These are phyloP conservation scores for Plectosphaerella sp. DNA, from an alignment of 2,329 filamentous ascomycete genomes.

Conservation along the genomic window DNA sequence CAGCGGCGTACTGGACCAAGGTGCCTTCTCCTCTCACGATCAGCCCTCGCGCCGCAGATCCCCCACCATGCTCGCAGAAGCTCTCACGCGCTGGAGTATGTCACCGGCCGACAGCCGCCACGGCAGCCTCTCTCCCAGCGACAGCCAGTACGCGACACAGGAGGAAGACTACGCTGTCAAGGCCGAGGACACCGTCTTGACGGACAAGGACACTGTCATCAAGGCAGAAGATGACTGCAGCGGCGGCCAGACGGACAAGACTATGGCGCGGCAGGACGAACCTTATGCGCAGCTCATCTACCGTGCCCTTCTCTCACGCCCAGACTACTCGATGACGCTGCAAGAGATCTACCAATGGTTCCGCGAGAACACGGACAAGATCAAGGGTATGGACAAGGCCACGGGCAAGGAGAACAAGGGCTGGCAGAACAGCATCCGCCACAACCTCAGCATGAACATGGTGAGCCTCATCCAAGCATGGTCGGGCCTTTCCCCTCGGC, in stretches of 20 bases:
- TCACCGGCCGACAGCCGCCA: background rate
- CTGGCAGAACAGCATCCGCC: conserved; percentile 94
- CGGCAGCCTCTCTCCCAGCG: background rate
- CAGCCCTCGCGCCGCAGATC: background rate
- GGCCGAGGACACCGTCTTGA: background rate
- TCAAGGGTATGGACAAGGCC: conserved; percentile 38
- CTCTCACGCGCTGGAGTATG: background rate
- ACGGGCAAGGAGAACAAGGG: conserved; percentile 46
- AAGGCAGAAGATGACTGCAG: background rate
- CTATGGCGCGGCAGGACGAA: conserved; percentile 32
- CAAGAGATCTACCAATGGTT: conserved; percentile 94
- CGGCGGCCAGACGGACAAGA: background rate
- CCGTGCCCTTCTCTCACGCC: conserved; percentile 64
- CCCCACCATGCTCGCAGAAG: background rate
- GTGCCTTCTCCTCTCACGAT: background rate
- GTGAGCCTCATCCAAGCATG: conserved; percentile 44
- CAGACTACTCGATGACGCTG: conserved; percentile 67
- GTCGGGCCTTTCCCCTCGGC: background rate
- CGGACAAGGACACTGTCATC: background rate
- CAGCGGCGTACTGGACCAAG: background rate
- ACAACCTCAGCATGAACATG: conserved; percentile 93
- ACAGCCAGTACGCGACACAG: background rate
- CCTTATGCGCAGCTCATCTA: conserved; percentile 84
- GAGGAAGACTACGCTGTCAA: background rate
- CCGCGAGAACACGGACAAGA: conserved; percentile 72